These are phyloP conservation scores for Debaryomyces sp. DNA, from an alignment of 1,139 yeast species.

Conservation along the genomic window DNA sequence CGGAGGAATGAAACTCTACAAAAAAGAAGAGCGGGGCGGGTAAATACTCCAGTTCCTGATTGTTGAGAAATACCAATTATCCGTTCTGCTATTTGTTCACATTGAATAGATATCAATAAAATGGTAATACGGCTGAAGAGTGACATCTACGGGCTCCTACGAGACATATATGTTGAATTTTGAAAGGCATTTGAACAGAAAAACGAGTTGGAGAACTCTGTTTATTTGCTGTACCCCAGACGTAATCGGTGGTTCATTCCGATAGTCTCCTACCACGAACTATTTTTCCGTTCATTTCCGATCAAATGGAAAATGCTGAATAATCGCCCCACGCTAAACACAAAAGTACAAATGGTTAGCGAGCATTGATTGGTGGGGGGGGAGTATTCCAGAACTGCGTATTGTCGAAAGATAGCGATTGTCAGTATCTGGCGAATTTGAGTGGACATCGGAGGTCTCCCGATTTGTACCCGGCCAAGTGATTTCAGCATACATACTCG, in stretches of 20 bases:
- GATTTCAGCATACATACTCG: neutral
- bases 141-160: neutral
- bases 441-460: neutral
- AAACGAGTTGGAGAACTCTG: neutral
- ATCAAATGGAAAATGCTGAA: neutral
- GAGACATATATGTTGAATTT: neutral
- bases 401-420: neutral
- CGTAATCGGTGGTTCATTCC: neutral
- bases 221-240: conserved; percentile 2
- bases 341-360: neutral
- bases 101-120: neutral
- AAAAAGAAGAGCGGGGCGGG: conserved; percentile 7
- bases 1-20: neutral
- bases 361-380: conserved; percentile 1
- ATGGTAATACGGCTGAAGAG: neutral
- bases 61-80: neutral
- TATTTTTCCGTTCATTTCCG: conserved; percentile 1
- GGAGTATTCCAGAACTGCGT: neutral
- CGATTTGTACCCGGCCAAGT: neutral
- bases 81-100: neutral
- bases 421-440: neutral
- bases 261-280: neutral
- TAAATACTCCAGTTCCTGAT: neutral
- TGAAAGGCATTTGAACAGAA: neutral
- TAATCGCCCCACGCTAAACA: neutral